Percentiles rank a stretch among this genome's conserved stretches.
These are phyloP conservation scores for Apiospora kogelbergensis DNA, from an alignment of 2,329 filamentous ascomycete genomes.

Conservation along the genomic window DNA sequence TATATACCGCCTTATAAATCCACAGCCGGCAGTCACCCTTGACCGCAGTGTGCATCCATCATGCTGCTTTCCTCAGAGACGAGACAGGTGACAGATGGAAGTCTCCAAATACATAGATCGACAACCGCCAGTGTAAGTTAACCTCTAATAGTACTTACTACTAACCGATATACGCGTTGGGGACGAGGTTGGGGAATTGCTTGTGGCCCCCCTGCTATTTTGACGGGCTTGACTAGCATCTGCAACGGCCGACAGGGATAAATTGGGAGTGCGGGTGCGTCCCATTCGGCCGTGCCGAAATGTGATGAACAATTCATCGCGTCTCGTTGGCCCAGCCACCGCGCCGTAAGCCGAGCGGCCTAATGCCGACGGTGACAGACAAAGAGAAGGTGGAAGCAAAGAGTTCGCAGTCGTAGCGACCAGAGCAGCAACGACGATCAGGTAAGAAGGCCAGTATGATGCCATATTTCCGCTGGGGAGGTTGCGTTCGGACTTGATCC, in stretches of 20 bases:
- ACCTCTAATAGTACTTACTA: neutral
- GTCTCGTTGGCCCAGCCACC: constrained; percentile 5
- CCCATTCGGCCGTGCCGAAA: constrained; percentile 2
- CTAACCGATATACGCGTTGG: neutral
- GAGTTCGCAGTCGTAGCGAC: neutral
- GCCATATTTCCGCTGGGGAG: neutral
- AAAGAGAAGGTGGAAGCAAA: neutral
- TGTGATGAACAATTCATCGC: neutral
- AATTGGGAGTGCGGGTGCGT: neutral
- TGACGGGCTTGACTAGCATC: neutral
- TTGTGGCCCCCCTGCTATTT: neutral
- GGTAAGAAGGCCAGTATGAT: neutral
- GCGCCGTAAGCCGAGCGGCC: neutral
- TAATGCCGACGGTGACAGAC: neutral
- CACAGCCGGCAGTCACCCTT: neutral
- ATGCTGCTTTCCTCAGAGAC: neutral
- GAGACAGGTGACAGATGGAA: neutral
- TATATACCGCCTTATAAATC: neutral
- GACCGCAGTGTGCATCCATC: neutral
- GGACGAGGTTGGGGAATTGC: neutral
- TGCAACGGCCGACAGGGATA: neutral
- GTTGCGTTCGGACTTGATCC: neutral
- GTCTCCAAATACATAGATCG: neutral
- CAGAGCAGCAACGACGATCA: neutral
- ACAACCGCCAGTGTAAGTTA: neutral